A percentile compares a stretch with the other conserved stretches of the same genome.
Evolutionary conservation across 2,329 filamentous ascomycete genomes (phyloP).

Genomic region (Colletotrichum neosansevieriae): DNA sequence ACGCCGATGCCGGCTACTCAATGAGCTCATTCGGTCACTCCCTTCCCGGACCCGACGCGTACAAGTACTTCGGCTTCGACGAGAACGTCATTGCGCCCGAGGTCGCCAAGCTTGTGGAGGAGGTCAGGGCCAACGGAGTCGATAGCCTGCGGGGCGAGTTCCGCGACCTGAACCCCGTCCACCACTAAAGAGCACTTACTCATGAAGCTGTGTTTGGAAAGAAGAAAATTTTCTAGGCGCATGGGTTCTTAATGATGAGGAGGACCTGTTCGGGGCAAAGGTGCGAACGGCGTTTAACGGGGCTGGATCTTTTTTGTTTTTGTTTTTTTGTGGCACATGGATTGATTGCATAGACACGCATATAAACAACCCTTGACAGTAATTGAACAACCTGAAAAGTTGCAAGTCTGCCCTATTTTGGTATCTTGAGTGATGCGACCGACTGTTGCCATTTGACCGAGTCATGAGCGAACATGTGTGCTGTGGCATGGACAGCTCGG

Average conservation of each 20-base stretch:
- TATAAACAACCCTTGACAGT: slow-evolving; percentile 26
- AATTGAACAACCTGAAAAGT: slow-evolving; percentile 14
- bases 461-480: slow-evolving; percentile 21
- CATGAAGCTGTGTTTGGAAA: neutral
- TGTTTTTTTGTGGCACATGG: too few species aligned
- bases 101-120: slow-evolving; percentile 49
- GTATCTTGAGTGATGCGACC: too few species aligned
- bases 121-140: slow-evolving; percentile 43
- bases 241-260: neutral
- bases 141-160: slow-evolving; percentile 44
- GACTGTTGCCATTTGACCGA: too few species aligned
- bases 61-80: slow-evolving; percentile 66
- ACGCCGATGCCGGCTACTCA: slow-evolving; percentile 67
- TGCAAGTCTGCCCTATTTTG: slow-evolving; percentile 3
- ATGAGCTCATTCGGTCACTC: slow-evolving; percentile 68
- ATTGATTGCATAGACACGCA: slow-evolving; percentile 27
- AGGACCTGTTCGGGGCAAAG: slow-evolving; percentile 2
- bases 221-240: neutral
- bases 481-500: slow-evolving; percentile 6
- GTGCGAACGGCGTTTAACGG: slow-evolving; percentile 22
- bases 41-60: slow-evolving; percentile 64
- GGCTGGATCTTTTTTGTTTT: neutral
- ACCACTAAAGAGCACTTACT: slow-evolving; percentile 22
- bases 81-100: slow-evolving; percentile 52
- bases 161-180: slow-evolving; percentile 43